Conservation (phyloP, 108 stramenopile genomes). For the Discostella pseudostelligera region DNA sequence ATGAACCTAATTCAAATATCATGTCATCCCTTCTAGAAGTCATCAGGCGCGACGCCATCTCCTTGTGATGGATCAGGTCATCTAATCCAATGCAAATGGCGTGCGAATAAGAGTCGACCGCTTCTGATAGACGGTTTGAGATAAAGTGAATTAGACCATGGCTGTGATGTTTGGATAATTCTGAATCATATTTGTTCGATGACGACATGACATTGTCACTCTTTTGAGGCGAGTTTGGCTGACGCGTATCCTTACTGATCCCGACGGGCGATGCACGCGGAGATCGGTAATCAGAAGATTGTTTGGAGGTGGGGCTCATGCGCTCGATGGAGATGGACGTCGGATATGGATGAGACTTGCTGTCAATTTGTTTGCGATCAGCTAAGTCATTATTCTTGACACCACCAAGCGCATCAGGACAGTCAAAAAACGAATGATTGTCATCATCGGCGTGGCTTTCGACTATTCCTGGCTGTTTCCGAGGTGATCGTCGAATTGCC, state of each 20-base stretch:
- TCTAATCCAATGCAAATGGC: conserved; percentile 31
- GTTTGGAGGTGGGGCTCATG: background rate
- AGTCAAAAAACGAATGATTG: conserved; percentile 31
- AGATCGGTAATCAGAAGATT: conserved; percentile 14
- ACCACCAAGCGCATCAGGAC: background rate
- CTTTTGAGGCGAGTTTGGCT: conserved; percentile 24
- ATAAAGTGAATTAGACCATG: conserved; percentile 15
- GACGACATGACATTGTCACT: background rate
- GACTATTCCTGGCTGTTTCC: background rate
- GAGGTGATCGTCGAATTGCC: background rate
- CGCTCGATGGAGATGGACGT: conserved; percentile 12
- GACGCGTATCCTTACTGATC: conserved; percentile 14
- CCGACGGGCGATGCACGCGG: conserved; percentile 20
- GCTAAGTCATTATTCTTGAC: background rate
- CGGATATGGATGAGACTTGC: conserved; percentile 9
- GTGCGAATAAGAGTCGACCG: conserved; percentile 37
- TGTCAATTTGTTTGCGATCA: background rate
- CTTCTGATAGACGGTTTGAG: conserved; percentile 32
- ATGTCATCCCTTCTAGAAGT: conserved; percentile 2
- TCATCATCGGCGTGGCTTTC: conserved; percentile 17
- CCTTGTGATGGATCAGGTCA: conserved; percentile 28
- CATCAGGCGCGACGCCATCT: conserved; percentile 17
- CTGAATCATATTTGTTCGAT: background rate
- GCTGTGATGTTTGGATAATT: conserved; percentile 16
- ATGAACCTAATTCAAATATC: conserved; percentile 7